Percentiles rank a stretch among this genome's conserved stretches.
Evolutionary conservation across 2,329 filamentous ascomycete species (phyloP).

Genomic region (Claviceps digitariae): DNA sequence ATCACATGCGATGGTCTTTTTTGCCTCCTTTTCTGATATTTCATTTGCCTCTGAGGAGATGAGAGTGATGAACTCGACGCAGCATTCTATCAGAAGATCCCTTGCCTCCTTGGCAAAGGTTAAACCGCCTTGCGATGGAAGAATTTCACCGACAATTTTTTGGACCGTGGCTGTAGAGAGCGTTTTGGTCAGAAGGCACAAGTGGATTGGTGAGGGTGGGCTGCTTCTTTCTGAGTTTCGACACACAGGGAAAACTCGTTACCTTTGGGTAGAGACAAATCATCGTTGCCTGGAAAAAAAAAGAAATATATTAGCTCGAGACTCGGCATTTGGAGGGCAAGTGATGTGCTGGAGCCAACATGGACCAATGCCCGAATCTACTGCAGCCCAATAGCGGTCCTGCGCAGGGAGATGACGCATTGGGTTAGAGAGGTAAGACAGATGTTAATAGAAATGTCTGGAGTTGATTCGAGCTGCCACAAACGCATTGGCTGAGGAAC

Average conservation of each 20-base stretch:
- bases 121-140: conserved; percentile 60
- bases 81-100: conserved; percentile 94
- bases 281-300: conserved; percentile 40
- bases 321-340: background rate
- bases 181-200: conserved; percentile 14
- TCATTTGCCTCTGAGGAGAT: conserved; percentile 98
- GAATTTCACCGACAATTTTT: conserved; percentile 87
- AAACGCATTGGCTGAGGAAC: background rate
- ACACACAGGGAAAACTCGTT: background rate
- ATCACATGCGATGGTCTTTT: conserved; percentile 97
- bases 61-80: conserved; percentile 96
- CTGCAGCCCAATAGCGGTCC: conserved; percentile 17
- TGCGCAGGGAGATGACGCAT: conserved; percentile 10
- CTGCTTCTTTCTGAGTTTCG: too few relatives aligned
- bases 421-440: background rate
- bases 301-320: conserved; percentile 17
- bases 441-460: too few relatives aligned
- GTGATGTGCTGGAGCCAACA: background rate
- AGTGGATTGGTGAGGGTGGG: background rate
- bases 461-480: background rate
- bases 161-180: conserved; percentile 47
- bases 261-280: conserved; percentile 53
- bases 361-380: conserved; percentile 9
- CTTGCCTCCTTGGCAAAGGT: conserved; percentile 91
- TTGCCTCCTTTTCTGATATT: conserved; percentile 95